Conservation (phyloP, 495 filamentous ascomycete species). For the Choiromyces venosus region DNA sequence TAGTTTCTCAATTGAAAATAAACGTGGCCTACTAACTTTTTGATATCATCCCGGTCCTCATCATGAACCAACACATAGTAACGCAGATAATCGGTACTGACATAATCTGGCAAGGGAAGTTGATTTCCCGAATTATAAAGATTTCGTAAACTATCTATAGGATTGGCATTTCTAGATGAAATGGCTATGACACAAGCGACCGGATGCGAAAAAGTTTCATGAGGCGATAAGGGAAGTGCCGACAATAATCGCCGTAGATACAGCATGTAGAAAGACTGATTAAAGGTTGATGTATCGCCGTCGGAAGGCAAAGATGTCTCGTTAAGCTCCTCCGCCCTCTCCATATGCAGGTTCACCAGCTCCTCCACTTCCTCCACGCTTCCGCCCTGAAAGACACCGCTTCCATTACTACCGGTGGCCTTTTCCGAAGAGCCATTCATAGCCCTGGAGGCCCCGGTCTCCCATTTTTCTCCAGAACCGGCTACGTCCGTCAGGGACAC, state of each 20-base stretch:
- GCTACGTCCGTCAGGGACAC: slow-evolving; percentile 60
- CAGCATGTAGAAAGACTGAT: slow-evolving; percentile 64
- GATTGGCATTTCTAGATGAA: slow-evolving; percentile 72
- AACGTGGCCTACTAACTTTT: slow-evolving; percentile 59
- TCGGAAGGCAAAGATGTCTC: slow-evolving; percentile 36
- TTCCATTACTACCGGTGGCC: slow-evolving; percentile 28
- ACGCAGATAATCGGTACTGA: slow-evolving; percentile 79
- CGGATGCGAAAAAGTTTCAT: slow-evolving; percentile 91
- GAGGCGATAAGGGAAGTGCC: slow-evolving; percentile 64
- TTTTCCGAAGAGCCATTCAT: slow-evolving; percentile 42
- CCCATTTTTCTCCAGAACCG: slow-evolving; percentile 34
- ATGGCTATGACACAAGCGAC: slow-evolving; percentile 95
- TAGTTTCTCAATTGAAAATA: neutral
- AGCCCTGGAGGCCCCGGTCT: slow-evolving; percentile 48
- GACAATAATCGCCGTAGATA: slow-evolving; percentile 81
- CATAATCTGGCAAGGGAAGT: slow-evolving; percentile 70
- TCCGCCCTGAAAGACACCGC: slow-evolving; percentile 43
- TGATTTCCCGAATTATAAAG: slow-evolving; percentile 71
- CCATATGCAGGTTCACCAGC: slow-evolving; percentile 51
- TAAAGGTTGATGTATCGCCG: slow-evolving; percentile 5
- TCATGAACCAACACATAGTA: slow-evolving; percentile 98
- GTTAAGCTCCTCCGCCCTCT: slow-evolving; percentile 46
- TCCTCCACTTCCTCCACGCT: slow-evolving; percentile 58
- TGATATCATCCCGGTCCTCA: slow-evolving; percentile 86
- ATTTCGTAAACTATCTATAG: slow-evolving; percentile 75